A percentile compares a stretch with the other conserved stretches of the same genome.
Conservation (phyloP, 2,329 filamentous ascomycete genomes). For the Microcyclospora pomicola region DNA sequence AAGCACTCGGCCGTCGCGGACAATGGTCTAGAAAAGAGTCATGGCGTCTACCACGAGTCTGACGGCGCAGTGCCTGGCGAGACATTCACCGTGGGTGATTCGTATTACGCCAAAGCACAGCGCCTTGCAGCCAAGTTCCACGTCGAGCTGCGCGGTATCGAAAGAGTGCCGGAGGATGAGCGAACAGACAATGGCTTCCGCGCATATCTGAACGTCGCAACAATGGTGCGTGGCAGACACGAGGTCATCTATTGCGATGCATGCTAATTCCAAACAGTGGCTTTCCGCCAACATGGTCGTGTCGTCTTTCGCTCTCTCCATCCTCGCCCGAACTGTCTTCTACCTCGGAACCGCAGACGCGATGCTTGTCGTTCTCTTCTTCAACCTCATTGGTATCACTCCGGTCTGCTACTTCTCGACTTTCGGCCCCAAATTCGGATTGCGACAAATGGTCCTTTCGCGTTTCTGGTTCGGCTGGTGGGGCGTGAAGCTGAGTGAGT, state of each 20-base stretch:
- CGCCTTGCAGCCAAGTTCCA: constrained; percentile 50
- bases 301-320: constrained; percentile 61
- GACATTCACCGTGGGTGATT: constrained; percentile 43
- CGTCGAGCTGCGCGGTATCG: constrained; percentile 62
- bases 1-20: constrained; percentile 5
- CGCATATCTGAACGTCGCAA: constrained; percentile 50
- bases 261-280: constrained; percentile 39
- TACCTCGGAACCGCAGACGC: constrained; percentile 59
- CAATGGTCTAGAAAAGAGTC: constrained; percentile 2
- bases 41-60: constrained; percentile 14
- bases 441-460: constrained; percentile 69
- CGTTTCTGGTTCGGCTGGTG: constrained; percentile 56
- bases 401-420: constrained; percentile 66
- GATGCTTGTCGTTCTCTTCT: constrained; percentile 56
- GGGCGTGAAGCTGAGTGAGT: constrained; percentile 24
- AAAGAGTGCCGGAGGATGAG: constrained; percentile 58
- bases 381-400: constrained; percentile 59
- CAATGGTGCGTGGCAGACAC: constrained; percentile 41
- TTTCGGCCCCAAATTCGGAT: constrained; percentile 59
- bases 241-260: neutral
- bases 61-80: constrained; percentile 43
- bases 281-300: constrained; percentile 67
- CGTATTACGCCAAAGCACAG: constrained; percentile 45
- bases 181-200: constrained; percentile 44
- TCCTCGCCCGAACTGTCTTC: constrained; percentile 56